A percentile compares a stretch with the other conserved stretches of the same genome.
Evolutionary conservation across 352 stramenopile species (phyloP).

Genomic region (Phytophthora boehmeriae): DNA sequence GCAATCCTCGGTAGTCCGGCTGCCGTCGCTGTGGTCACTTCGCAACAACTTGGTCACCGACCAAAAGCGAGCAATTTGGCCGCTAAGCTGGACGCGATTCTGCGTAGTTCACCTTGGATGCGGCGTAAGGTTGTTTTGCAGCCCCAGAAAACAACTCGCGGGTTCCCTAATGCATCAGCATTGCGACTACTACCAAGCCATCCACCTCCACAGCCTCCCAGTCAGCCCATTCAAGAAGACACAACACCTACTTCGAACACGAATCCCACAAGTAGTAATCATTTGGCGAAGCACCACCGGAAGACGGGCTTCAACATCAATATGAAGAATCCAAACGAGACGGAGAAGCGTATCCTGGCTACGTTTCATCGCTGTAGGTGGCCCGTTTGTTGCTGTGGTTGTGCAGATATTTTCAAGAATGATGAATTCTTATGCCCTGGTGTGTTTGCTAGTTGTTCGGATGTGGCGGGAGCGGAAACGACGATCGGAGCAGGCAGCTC

Average conservation of each 20-base stretch:
- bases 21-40: slow-evolving; percentile 9
- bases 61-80: slow-evolving; percentile 47
- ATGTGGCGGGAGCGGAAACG: slow-evolving; percentile 67
- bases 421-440: neutral
- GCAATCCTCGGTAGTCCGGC: slow-evolving; percentile 3
- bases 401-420: neutral
- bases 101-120: slow-evolving; percentile 59
- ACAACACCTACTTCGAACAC: neutral
- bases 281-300: slow-evolving; percentile 3
- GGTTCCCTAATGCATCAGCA: slow-evolving; percentile 16
- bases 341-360: slow-evolving; percentile 44
- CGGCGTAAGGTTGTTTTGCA: slow-evolving; percentile 62
- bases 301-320: slow-evolving; percentile 9
- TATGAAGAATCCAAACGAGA: slow-evolving; percentile 8
- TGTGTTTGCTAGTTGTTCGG: slow-evolving; percentile 48
- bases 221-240: slow-evolving; percentile 13
- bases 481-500: slow-evolving; percentile 46
- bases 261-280: slow-evolving; percentile 1
- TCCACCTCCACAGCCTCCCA: slow-evolving; percentile 2
- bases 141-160: slow-evolving; percentile 34
- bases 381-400: neutral
- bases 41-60: slow-evolving; percentile 26
- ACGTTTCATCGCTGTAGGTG: slow-evolving; percentile 64
- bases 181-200: slow-evolving; percentile 10
- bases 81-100: slow-evolving; percentile 63